Evolutionary conservation across 192 early-diverging fungal species (phyloP).

Genomic region (Umbelopsis vinacea): DNA sequence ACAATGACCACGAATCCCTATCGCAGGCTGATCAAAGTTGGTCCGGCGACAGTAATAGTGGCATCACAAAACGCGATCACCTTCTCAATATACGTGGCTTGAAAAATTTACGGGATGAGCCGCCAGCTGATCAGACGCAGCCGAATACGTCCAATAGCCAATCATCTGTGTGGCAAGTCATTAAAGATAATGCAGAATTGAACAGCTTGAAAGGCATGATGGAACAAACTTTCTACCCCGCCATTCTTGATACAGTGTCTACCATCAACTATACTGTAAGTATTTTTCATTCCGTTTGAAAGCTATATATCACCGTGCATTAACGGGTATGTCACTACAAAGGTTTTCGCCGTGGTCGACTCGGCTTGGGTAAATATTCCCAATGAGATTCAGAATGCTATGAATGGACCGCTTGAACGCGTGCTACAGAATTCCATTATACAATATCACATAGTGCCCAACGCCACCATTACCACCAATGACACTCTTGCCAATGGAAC

Average conservation of each 20-base stretch:
- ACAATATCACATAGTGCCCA: constrained; percentile 9
- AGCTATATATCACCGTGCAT: too few species aligned
- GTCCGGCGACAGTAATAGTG: too few species aligned
- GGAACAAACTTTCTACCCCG: not conserved
- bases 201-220: not conserved
- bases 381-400: not conserved
- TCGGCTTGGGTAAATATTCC: not conserved
- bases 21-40: too few species aligned
- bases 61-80: too few species aligned
- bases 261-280: not conserved
- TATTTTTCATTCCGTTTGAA: not conserved
- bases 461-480: not conserved
- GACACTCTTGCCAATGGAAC: not conserved
- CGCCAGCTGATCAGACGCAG: too few species aligned
- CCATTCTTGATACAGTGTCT: not conserved
- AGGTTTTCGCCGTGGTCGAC: not conserved
- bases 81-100: too few species aligned
- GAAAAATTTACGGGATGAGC: too few species aligned
- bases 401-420: not conserved
- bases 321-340: not conserved
- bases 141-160: not conserved
- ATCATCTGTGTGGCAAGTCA: not conserved
- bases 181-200: not conserved
- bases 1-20: not conserved
- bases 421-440: not conserved